A percentile compares a stretch with the other conserved stretches of the same genome.
Evolutionary conservation across 352 stramenopile genomes (phyloP).

Genomic region (Phytophthora colocasiae): DNA sequence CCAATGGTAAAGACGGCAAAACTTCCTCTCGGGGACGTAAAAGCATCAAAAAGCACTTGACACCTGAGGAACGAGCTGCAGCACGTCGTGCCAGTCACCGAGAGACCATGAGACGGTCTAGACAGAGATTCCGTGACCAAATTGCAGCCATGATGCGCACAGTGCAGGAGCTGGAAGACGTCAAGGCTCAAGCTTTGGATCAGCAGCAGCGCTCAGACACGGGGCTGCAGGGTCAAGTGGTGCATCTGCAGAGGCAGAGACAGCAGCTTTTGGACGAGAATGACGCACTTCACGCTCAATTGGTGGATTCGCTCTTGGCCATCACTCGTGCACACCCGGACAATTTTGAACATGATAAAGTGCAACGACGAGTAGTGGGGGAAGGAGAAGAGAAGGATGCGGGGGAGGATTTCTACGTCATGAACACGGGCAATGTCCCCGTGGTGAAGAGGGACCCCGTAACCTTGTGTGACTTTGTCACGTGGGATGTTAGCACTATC

Average conservation of each 20-base stretch:
- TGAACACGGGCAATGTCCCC: not conserved
- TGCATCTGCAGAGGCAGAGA: slow-evolving; percentile 29
- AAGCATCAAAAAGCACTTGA: slow-evolving; percentile 21
- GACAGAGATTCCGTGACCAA: slow-evolving; percentile 44
- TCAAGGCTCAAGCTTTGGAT: slow-evolving; percentile 25
- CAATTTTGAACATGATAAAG: slow-evolving; percentile 33
- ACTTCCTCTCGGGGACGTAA: slow-evolving; percentile 1
- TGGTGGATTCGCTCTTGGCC: slow-evolving; percentile 39
- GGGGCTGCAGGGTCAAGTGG: slow-evolving; percentile 32
- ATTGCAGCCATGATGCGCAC: slow-evolving; percentile 40
- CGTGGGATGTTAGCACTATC: slow-evolving; percentile 39
- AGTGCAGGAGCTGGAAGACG: slow-evolving; percentile 32
- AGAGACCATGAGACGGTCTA: slow-evolving; percentile 46
- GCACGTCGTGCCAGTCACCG: slow-evolving; percentile 36
- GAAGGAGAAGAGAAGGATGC: not conserved
- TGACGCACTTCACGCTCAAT: slow-evolving; percentile 36
- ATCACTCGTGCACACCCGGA: slow-evolving; percentile 35
- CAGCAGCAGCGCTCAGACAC: slow-evolving; percentile 1
- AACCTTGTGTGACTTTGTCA: slow-evolving; percentile 49
- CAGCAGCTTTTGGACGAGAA: slow-evolving; percentile 38
- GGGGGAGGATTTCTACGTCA: slow-evolving; percentile 24
- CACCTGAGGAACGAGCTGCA: slow-evolving; percentile 27
- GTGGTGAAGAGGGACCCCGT: slow-evolving; percentile 27
- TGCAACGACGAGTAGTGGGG: slow-evolving; percentile 5
- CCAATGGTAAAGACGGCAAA: slow-evolving; percentile 2